Evolutionary conservation across 805 yeast genomes (phyloP).

Genomic region (Ogataea pignaliae): DNA sequence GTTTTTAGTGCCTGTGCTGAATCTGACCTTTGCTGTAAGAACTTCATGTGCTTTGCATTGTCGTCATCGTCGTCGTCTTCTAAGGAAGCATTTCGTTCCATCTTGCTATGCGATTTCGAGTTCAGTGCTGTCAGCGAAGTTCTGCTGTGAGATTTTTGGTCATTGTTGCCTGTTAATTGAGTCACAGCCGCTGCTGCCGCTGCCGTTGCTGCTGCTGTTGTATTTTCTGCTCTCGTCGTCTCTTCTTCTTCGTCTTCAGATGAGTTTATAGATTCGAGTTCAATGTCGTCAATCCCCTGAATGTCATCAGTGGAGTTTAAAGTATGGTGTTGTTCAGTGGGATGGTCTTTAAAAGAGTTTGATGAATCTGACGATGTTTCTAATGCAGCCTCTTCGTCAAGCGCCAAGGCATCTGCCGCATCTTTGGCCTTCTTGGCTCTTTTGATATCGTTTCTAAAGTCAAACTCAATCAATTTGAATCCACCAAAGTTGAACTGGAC

Average conservation of each 20-base stretch:
- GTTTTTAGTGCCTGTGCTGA: not conserved
- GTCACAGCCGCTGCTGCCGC: not conserved
- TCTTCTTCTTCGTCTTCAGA: constrained; percentile 1
- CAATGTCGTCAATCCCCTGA: not conserved
- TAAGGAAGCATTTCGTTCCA: too few relatives aligned
- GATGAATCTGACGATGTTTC: constrained; percentile 6
- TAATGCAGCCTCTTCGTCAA: constrained; percentile 14
- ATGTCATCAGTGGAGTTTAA: not conserved
- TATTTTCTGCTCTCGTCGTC: too few relatives aligned
- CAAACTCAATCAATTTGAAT: constrained; percentile 63
- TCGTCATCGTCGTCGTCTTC: not conserved
- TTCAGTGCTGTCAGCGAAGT: not conserved
- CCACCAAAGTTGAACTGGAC: constrained; percentile 74
- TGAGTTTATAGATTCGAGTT: constrained; percentile 9
- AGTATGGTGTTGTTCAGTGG: constrained; percentile 1
- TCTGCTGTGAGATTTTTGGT: not conserved
- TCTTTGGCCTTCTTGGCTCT: constrained; percentile 16
- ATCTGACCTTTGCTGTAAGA: constrained; percentile 1
- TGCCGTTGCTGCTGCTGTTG: too few relatives aligned
- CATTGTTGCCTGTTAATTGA: not conserved
- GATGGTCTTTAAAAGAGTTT: not conserved
- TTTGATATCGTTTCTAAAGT: constrained; percentile 42
- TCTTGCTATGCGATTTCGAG: too few relatives aligned
- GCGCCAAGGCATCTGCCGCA: constrained; percentile 19
- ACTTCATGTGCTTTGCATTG: constrained; percentile 1